phyloP scores from a whole-genome alignment of 768 basidiomycete species.

The Podaxis sp. region DNA sequence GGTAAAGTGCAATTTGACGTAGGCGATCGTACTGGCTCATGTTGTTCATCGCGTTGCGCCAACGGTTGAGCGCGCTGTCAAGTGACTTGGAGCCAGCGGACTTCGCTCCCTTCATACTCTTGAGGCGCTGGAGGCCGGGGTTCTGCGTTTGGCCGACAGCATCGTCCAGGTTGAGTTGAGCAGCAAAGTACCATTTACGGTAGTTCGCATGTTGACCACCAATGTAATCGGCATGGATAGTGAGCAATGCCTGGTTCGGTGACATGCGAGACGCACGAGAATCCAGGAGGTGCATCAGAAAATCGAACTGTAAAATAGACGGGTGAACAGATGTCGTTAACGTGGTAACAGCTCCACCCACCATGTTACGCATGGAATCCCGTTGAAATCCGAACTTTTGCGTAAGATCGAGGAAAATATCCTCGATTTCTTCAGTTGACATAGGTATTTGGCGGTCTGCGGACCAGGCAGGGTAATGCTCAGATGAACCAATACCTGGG shows the following conservation, averaged over 20 bases:
- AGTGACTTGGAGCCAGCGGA: slow-evolving; percentile 71
- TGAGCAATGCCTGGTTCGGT: slow-evolving; percentile 92
- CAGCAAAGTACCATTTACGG: slow-evolving; percentile 99
- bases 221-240: slow-evolving; percentile 98
- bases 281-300: slow-evolving; percentile 96
- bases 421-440: slow-evolving; percentile 97
- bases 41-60: slow-evolving; percentile 98
- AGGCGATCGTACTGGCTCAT: slow-evolving; percentile 99
- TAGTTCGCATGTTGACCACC: slow-evolving; percentile 99
- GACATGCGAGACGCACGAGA: slow-evolving; percentile 98
- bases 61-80: slow-evolving; percentile 89
- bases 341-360: slow-evolving; percentile 29
- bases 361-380: slow-evolving; percentile 96
- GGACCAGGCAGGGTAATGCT: slow-evolving; percentile 95
- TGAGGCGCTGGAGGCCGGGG: slow-evolving; percentile 86
- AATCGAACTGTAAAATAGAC: slow-evolving; percentile 72
- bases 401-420: slow-evolving; percentile 95
- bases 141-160: slow-evolving; percentile 95
- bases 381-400: slow-evolving; percentile 99
- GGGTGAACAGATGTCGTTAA: slow-evolving; percentile 10
- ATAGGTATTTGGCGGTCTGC: slow-evolving; percentile 92
- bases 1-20: slow-evolving; percentile 92
- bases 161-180: slow-evolving; percentile 98
- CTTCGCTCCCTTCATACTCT: slow-evolving; percentile 68
- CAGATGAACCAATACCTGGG: slow-evolving; percentile 46